These are phyloP conservation scores for Alternaria panax DNA, from an alignment of 2,329 filamentous ascomycete species.

Conservation along the genomic window DNA sequence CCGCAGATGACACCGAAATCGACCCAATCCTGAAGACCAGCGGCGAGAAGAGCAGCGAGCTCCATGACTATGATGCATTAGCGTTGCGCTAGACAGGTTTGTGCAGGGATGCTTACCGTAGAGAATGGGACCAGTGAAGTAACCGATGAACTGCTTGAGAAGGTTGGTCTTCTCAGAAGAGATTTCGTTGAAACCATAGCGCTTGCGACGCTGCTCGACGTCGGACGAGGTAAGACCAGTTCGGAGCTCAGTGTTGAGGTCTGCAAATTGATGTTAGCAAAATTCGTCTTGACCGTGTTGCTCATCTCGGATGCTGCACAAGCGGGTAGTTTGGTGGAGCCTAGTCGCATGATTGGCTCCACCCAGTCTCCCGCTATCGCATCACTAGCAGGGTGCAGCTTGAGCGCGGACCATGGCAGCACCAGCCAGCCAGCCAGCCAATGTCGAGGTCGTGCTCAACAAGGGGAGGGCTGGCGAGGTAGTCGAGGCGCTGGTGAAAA, in stretches of 20 bases:
- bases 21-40: conserved; percentile 75
- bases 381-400: conserved; percentile 19
- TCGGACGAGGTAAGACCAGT: conserved; percentile 66
- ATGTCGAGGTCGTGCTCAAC: conserved; percentile 15
- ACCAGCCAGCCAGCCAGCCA: conserved; percentile 21
- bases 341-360: conserved; percentile 28
- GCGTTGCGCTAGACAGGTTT: conserved; percentile 17
- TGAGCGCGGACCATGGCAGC: conserved; percentile 26
- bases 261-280: conserved; percentile 50
- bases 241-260: conserved; percentile 71
- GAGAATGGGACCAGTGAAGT: conserved; percentile 78
- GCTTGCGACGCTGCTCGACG: conserved; percentile 70
- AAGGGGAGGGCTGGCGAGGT: conserved; percentile 9
- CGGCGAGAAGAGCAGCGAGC: conserved; percentile 74
- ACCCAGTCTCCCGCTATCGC: conserved; percentile 22
- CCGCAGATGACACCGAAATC: conserved; percentile 80
- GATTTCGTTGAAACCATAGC: conserved; percentile 75
- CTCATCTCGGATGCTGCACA: conserved; percentile 13
- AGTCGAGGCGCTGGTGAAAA: not conserved
- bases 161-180: conserved; percentile 77
- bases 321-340: conserved; percentile 27
- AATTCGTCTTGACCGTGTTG: conserved; percentile 5
- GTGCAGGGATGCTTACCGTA: conserved; percentile 66
- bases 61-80: conserved; percentile 69
- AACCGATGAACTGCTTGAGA: conserved; percentile 76